Base-by-base conservation (phyloP, 768 basidiomycete species). In the Tephrocybe sp. region DNA sequence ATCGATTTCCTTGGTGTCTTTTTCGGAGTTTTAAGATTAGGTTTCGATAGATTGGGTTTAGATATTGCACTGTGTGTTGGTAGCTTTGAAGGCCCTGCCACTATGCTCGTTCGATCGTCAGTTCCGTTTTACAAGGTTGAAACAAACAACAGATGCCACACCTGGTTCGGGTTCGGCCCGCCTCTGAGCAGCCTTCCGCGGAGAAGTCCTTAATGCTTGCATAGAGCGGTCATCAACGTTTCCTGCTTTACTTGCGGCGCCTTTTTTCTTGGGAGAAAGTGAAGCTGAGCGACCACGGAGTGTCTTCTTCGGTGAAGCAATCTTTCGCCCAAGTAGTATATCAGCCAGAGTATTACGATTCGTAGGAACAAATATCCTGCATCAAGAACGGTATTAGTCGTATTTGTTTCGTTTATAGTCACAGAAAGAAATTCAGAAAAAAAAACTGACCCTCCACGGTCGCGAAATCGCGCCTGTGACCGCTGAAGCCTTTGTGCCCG, bases 401-500 rank as follows among this genome's bases (percentile, higher is more conserved):
- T 11, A 23, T 3, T 41, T 34, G 36, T 33, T 35, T 34, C n/a
- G n/a, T 20, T 16, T 10, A 9, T 17, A 7, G 16, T 12, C 13
- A 36, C 7, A 34, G 33, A 39, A 2, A 34, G 17, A n/a, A n/a
- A n/a, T n/a, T n/a, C 20, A 23, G 13, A 23, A 16, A 17, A n/a
- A n/a, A 33, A 35, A 23, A 68, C 80, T 54, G 26, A 84, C 83
- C 83, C 83, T 51, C 83, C 83, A 48, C 83, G 77, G 65, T 87
- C 83, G 47, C 86, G 77, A 64, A 85, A 84, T 20, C 85, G 72
- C 31, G 84, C 74, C 57, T 87, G 80, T 53, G 82, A 82, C 36
- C 84, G 76, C 60, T 84, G 74, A 13, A 80, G 61, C 39, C 87
- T 79, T 42, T 83, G 69, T 0, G 77, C 75, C 26, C 83, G 74